Conservation (phyloP, 1,139 yeast species). For the Hansenula lynferdii region DNA sequence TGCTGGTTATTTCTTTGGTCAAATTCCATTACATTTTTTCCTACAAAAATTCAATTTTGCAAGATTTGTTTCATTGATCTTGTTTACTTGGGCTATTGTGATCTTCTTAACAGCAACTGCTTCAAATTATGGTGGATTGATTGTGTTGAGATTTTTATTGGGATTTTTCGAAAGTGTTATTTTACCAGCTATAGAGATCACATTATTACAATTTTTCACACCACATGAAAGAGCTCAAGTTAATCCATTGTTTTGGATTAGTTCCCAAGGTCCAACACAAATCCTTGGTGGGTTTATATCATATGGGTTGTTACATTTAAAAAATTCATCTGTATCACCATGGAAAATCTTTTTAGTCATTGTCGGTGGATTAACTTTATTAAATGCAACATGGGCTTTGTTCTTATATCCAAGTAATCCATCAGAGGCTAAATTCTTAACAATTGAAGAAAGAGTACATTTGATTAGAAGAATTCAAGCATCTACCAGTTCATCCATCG, state of each 20-base stretch:
- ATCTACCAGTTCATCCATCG: conserved; percentile 43
- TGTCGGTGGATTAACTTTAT: conserved; percentile 41
- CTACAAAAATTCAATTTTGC: conserved; percentile 33
- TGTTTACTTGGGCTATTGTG: conserved; percentile 18
- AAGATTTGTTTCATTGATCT: conserved; percentile 26
- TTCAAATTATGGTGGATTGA: conserved; percentile 31
- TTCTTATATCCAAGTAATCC: conserved; percentile 47
- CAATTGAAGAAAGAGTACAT: conserved; percentile 42
- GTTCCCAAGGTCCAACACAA: conserved; percentile 41
- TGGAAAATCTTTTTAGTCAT: conserved; percentile 44
- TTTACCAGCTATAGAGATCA: conserved; percentile 46
- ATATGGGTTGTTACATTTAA: conserved; percentile 25
- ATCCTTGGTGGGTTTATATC: conserved; percentile 29
- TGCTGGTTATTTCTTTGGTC: conserved; percentile 37
- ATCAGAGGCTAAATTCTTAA: conserved; percentile 40
- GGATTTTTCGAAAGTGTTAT: conserved; percentile 42
- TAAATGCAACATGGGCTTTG: conserved; percentile 37
- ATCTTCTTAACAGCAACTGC: neutral
- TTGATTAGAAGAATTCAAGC: conserved; percentile 41
- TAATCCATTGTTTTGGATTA: conserved; percentile 43
- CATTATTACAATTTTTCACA: conserved; percentile 50
- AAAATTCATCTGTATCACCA: conserved; percentile 24
- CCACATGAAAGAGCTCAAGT: conserved; percentile 38
- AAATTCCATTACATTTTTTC: conserved; percentile 28
- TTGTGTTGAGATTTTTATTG: conserved; percentile 36